These are phyloP conservation scores for Aspergillus calidoustus DNA, from an alignment of 2,329 filamentous ascomycete species.

Conservation along the genomic window DNA sequence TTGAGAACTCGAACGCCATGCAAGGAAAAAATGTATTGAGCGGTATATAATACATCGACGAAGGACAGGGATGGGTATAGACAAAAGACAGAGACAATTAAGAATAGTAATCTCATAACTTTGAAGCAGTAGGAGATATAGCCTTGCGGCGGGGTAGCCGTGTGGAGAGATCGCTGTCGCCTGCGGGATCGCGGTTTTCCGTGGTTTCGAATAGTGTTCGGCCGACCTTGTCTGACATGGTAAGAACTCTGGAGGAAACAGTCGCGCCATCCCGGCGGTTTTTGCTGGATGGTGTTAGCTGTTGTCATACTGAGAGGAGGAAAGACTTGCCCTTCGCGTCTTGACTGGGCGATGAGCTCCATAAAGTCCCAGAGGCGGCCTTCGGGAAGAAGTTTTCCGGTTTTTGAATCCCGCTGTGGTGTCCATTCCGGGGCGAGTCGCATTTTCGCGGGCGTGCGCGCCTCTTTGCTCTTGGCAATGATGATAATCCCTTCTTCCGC, in stretches of 20 bases:
- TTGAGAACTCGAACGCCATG: not conserved
- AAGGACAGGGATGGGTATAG: constrained; percentile 5
- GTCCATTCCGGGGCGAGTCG: constrained; percentile 76
- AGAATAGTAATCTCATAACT: constrained; percentile 27
- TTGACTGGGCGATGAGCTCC: constrained; percentile 78
- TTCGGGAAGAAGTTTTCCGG: constrained; percentile 66
- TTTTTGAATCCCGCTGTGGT: constrained; percentile 66
- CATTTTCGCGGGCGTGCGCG: constrained; percentile 50
- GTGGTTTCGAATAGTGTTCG: constrained; percentile 63
- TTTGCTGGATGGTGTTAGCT: constrained; percentile 58
- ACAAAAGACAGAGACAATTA: not conserved
- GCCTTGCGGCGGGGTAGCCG: constrained; percentile 43
- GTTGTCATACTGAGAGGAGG: not conserved
- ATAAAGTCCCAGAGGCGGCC: constrained; percentile 91
- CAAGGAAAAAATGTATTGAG: not conserved
- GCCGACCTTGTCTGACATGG: constrained; percentile 76
- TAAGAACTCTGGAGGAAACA: constrained; percentile 79
- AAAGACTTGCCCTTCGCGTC: constrained; percentile 71
- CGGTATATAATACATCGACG: constrained; percentile 4
- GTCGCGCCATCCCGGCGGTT: constrained; percentile 92
- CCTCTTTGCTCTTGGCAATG: constrained; percentile 69
- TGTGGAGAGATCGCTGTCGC: constrained; percentile 38
- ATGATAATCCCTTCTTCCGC: constrained; percentile 88
- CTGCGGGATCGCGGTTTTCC: constrained; percentile 29
- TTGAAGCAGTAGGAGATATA: constrained; percentile 37